Base-by-base conservation (phyloP, 2,329 filamentous ascomycete species). In the Botrytis fragariae region DNA sequence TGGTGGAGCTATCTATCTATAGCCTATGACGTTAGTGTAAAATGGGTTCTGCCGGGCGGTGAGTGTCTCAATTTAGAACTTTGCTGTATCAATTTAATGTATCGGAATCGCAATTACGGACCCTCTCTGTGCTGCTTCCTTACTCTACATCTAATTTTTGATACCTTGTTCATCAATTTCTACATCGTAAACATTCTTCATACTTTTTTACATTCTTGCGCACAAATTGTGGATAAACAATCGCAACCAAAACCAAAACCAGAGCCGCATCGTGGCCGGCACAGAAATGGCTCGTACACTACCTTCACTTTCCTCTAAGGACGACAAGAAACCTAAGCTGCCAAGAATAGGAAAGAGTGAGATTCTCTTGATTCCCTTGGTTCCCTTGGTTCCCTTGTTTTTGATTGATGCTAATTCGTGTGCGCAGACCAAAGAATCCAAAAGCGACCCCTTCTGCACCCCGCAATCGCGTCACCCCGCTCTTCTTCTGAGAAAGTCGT, bases 381-480 rank as follows among this genome's bases (percentile, higher is more conserved):
- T n/a, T n/a, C n/a, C n/a, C n/a, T n/a, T n/a, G n/a, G n/a, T n/a
- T n/a, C n/a, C 77, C 45, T 44, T 12, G 2, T n/a, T 54, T 74
- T 20, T 69, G 54, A 57, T 25, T 18, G 18, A 61, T 25, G 32
- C 39, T 69, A 9, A 72, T 42, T 45, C 6, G 9, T 37, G 20
- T 39, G n/a, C 59, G 35, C 61, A 82, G 80, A 73, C 60, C 76
- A 79, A 51, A 77, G 75, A 73, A 80, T 82, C 39, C 74, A 74
- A 64, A 82, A 82, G 75, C 78, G 80, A 32, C 80, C 80, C 7
- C 79, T 82, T 65, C 74, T 81, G 51, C 80, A 81, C 75, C 78
- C 80, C 25, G 68, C 79, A 4, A 77, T 81, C 48, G 71, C 79
- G 29, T 65, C 75, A 3, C 76, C 74, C 8, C 76, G 73, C 32